Base-by-base conservation (phyloP, 371 early-diverging fungal genomes). In the Mortierella sp. region DNA sequence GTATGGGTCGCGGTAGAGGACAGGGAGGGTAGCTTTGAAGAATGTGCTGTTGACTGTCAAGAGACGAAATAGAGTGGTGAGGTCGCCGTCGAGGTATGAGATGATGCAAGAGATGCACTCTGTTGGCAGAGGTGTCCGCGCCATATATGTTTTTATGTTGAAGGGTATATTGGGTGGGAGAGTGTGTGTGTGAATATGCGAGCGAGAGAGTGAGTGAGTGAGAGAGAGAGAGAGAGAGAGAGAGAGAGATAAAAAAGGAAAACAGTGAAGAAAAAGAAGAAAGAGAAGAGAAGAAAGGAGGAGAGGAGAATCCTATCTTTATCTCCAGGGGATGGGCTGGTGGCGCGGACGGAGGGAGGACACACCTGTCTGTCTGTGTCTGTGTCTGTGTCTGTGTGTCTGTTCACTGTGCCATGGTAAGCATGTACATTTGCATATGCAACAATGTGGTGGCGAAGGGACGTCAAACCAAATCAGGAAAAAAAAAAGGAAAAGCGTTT, bases 1-100 rank as follows among this genome's bases (percentile, higher is more conserved):
- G 34, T 70, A 84, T 9, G 84, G 84, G 73, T 80, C 78, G 47
- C 77, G 78, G 54, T 84, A 84, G 52, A 84, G 80, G 52, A 75
- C 14, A 0, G 84, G 84, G 9, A 80, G 73, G 0, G 73, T 57
- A 10, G 77, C 70, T 2, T 44, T 68, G 70, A 84, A 80, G 54
- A 84, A 80, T 24, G 78, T 47, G 28, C 70, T 75, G 44, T 75
- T 74, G 50, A 80, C 84, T 1, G 80, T 78, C 50, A 84, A 50
- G 44, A 84, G 73, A 1, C 45, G 63, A 63, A 63, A 73, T 44
- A 84, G 84, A 5, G 78, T 58, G 44, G 73, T 57, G 44, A 84
- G 72, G 57, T 84, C 81, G 72, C 75, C 78, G 28, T 77, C 72
- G 28, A 84, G 75, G 9, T 80, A 34, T 9, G 44, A 48, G 73